These are phyloP conservation scores for Aspergillus indologenus DNA, from an alignment of 495 filamentous ascomycete genomes.

Conservation along the genomic window DNA sequence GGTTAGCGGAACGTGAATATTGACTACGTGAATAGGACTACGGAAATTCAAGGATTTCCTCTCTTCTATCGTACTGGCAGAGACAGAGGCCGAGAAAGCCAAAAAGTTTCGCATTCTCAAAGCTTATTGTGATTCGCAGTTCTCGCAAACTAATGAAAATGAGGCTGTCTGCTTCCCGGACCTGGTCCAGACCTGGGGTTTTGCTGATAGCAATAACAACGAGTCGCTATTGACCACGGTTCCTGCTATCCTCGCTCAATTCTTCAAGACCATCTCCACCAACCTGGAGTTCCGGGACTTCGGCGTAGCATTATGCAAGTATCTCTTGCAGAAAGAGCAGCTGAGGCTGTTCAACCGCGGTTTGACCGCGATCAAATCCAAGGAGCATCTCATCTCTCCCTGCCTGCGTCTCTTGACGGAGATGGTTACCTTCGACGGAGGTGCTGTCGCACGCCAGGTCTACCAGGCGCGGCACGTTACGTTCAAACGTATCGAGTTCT, in stretches of 20 bases:
- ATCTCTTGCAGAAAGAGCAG: constrained; percentile 68
- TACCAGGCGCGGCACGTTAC: constrained; percentile 68
- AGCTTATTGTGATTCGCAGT: constrained; percentile 69
- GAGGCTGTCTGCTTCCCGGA: constrained; percentile 63
- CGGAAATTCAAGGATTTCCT: constrained; percentile 76
- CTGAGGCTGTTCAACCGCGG: constrained; percentile 68
- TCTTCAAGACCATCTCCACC: constrained; percentile 68
- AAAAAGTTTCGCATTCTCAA: constrained; percentile 61
- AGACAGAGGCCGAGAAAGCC: constrained; percentile 45
- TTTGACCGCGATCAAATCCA: constrained; percentile 67
- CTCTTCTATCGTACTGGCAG: constrained; percentile 54
- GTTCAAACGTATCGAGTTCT: constrained; percentile 65
- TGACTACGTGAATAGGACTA: constrained; percentile 49
- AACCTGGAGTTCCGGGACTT: constrained; percentile 67
- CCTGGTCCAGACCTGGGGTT: constrained; percentile 76
- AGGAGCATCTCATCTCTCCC: constrained; percentile 81
- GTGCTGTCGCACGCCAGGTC: constrained; percentile 64
- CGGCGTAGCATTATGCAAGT: constrained; percentile 69
- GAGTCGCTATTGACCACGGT: constrained; percentile 72
- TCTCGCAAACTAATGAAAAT: constrained; percentile 49
- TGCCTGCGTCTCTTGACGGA: constrained; percentile 78
- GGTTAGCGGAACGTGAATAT: neutral
- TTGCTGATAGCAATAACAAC: constrained; percentile 66
- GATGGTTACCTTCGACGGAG: constrained; percentile 75
- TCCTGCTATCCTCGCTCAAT: constrained; percentile 69